These are phyloP conservation scores for Ogataea populi-albae DNA, from an alignment of 805 yeast genomes.

Conservation along the genomic window DNA sequence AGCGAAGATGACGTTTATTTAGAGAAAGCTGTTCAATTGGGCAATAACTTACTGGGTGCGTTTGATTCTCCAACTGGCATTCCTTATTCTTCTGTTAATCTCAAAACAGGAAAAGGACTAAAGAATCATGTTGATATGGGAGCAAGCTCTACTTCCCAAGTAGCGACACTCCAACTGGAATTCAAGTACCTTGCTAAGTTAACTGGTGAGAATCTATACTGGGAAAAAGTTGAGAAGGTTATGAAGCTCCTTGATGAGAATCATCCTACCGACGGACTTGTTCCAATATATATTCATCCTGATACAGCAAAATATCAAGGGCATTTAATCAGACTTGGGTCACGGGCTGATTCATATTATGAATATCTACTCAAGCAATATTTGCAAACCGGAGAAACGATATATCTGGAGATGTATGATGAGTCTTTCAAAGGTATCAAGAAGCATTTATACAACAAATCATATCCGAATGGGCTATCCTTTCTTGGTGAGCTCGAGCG, in stretches of 20 bases:
- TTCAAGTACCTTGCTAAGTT: constrained; percentile 75
- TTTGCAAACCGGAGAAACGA: constrained; percentile 67
- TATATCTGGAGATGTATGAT: constrained; percentile 72
- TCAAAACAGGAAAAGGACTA: constrained; percentile 58
- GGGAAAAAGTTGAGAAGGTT: constrained; percentile 75
- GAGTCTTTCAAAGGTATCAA: constrained; percentile 77
- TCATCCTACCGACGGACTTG: constrained; percentile 69
- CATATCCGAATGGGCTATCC: constrained; percentile 60
- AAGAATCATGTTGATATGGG: constrained; percentile 66
- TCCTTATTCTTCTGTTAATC: constrained; percentile 77
- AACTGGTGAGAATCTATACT: constrained; percentile 75
- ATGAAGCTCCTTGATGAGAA: constrained; percentile 67
- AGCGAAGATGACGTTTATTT: constrained; percentile 67
- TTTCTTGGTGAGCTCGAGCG: constrained; percentile 74
- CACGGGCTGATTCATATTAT: constrained; percentile 91
- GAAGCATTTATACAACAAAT: constrained; percentile 56
- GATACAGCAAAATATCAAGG: constrained; percentile 70
- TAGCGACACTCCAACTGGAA: constrained; percentile 81
- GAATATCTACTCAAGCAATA: constrained; percentile 86
- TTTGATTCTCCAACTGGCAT: constrained; percentile 65
- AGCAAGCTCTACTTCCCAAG: constrained; percentile 88
- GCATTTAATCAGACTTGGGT: constrained; percentile 70
- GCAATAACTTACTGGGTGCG: constrained; percentile 67
- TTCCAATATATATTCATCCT: constrained; percentile 77
- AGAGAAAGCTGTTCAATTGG: constrained; percentile 77